These are phyloP conservation scores for Prunella vulgaris DNA, from an alignment of 257 asterid genomes.

Conservation along the genomic window DNA sequence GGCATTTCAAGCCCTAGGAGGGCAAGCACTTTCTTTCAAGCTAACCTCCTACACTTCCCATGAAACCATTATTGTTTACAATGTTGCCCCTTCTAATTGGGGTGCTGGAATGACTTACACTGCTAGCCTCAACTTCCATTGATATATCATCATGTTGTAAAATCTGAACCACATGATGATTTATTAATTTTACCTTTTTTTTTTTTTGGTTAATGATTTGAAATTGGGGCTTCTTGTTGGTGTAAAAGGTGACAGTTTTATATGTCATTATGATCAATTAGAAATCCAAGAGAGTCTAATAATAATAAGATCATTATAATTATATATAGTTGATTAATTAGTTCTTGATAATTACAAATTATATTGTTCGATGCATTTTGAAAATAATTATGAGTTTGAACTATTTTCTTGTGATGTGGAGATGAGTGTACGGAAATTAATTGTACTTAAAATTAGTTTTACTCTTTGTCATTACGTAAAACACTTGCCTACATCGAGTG, in stretches of 20 bases:
- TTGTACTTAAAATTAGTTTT: neutral
- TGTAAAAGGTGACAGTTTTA: neutral
- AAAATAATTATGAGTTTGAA: neutral
- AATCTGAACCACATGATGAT: neutral
- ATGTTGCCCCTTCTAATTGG: slow-evolving; percentile 74
- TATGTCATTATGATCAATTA: slow-evolving; percentile 2
- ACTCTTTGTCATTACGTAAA: neutral
- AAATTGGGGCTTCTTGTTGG: neutral
- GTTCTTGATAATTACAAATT: neutral
- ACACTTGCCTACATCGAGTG: neutral
- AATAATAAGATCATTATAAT: neutral
- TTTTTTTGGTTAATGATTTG: neutral
- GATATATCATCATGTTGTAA: neutral
- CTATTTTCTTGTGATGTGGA: neutral
- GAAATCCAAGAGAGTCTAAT: neutral
- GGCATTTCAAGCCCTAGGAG: slow-evolving; percentile 59
- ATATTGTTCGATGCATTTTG: neutral
- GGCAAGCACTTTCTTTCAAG: slow-evolving; percentile 72
- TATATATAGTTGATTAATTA: neutral
- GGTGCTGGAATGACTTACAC: slow-evolving; percentile 50
- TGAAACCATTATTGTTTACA: slow-evolving; percentile 45
- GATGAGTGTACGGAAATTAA: neutral
- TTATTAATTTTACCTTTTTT: neutral
- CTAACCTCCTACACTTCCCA: slow-evolving; percentile 52
- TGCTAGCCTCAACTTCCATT: slow-evolving; percentile 48